These are phyloP conservation scores for Aspergillus arachidicola DNA, from an alignment of 2,329 filamentous ascomycete genomes.

Conservation along the genomic window DNA sequence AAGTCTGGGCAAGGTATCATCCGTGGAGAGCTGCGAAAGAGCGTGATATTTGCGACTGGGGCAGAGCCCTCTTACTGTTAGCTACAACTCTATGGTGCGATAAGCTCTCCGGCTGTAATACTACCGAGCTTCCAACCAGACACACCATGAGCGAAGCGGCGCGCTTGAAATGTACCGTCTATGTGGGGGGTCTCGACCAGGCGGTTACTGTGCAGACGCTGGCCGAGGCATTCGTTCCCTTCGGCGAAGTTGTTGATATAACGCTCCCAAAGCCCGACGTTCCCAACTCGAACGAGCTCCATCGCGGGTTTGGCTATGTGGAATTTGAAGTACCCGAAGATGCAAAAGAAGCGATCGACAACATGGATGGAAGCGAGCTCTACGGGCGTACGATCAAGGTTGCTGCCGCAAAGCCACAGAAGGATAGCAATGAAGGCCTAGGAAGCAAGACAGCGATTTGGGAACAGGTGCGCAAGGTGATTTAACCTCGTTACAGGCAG, in stretches of 20 bases:
- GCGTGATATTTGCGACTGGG: neutral
- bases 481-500: neutral
- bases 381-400: constrained; percentile 93
- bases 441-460: constrained; percentile 93
- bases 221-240: constrained; percentile 91
- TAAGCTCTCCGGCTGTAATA: constrained; percentile 5
- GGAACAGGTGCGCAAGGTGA: constrained; percentile 74
- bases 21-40: constrained; percentile 2
- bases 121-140: neutral
- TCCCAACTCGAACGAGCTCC: constrained; percentile 74
- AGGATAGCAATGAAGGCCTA: constrained; percentile 81
- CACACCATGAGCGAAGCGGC: constrained; percentile 74
- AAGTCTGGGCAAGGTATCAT: constrained; percentile 13
- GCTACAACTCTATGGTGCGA: neutral
- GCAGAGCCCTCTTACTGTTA: neutral
- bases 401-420: constrained; percentile 86
- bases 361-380: constrained; percentile 97
- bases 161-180: constrained; percentile 87
- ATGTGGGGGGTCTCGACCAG: constrained; percentile 84
- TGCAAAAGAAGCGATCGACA: constrained; percentile 93
- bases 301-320: constrained; percentile 94
- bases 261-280: constrained; percentile 85
- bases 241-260: constrained; percentile 92
- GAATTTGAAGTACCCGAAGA: constrained; percentile 87
- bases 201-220: constrained; percentile 74